Percentiles rank a stretch among this genome's conserved stretches.
Conservation (phyloP, 2,329 filamentous ascomycete species). For the Phyllosticta citribraziliensis region DNA sequence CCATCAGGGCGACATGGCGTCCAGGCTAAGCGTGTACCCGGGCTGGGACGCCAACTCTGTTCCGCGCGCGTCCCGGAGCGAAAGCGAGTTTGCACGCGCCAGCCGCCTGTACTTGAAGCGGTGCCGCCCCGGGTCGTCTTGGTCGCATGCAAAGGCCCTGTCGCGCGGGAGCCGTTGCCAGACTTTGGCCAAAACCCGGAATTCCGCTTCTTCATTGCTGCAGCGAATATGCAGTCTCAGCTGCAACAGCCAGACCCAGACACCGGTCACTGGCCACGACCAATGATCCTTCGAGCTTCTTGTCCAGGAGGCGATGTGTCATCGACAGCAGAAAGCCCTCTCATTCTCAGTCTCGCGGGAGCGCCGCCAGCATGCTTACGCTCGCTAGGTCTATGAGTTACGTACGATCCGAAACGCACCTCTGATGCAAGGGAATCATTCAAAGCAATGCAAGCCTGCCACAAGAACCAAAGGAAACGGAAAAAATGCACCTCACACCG, state of each 20-base stretch:
- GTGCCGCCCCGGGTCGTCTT: background rate
- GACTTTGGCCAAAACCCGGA: background rate
- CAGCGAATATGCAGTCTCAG: background rate
- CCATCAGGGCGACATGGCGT: background rate
- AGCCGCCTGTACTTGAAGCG: background rate
- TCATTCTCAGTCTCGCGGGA: background rate
- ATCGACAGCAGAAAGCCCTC: background rate
- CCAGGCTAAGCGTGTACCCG: background rate
- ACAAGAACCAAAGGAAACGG: background rate
- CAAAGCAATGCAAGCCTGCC: background rate
- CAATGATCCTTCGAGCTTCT: background rate
- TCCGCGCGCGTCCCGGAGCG: background rate
- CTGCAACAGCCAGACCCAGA: background rate
- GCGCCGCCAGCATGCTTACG: background rate
- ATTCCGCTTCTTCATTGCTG: background rate
- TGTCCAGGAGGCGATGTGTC: background rate
- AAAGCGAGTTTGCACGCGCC: background rate
- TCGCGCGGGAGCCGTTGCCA: background rate
- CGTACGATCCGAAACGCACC: background rate
- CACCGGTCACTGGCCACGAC: background rate
- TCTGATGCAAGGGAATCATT: background rate
- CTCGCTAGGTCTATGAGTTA: background rate
- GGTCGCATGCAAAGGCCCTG: background rate
- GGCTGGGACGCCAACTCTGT: background rate
- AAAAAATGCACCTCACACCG: background rate